Evolutionary conservation across 805 yeast genomes (phyloP), one percentile per base, ranked within the genome.

Genomic region (Candida yuanshanica): DNA sequence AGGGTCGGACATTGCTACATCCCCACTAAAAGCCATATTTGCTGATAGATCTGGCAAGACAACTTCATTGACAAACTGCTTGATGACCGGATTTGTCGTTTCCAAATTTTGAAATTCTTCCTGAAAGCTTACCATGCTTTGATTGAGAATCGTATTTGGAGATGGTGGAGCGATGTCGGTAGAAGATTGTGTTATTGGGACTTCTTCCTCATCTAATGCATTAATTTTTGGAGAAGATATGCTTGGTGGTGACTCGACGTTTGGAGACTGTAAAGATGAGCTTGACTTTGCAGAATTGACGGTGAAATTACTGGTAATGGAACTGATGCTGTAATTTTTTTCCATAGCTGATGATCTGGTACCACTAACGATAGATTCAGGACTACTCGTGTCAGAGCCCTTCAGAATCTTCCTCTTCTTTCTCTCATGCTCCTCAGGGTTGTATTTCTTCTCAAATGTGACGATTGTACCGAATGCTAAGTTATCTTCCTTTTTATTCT

Each of bases 401-500:
- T 26, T 13, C 16, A 4, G 5, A 11, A 26, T 17, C 14, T 13
- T 26, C 14, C 29, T 26, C 29, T 26, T 26, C 29, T 26, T 26
- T 26, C 29, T 26, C 16, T 26, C 29, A 6, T n/a, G 20, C 7
- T 33, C 12, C 14, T 27, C 35, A 7, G 36, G 23, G 40, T 44
- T 47, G 24, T 47, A 44, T 39, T 44, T 48, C 35, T 45, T 43
- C 2, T 45, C 46, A 33, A 51, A 53, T 2, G 53, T 25, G 1
- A 35, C 26, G 2, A 53, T 20, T 2, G 58, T 53, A 1, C 51
- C 51, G n/a, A 42, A 43, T 1, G 52, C 53, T 11, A 44, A 22
- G 39, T 59, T 50, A 55, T 45, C 44, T 51, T 39, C 25, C 60
- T 52, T 57, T 60, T 48, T 65, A 55, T 54, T 63, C 64, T 75